phyloP scores from a whole-genome alignment of 1,139 yeast genomes.

The Blastobotrys elegans region DNA sequence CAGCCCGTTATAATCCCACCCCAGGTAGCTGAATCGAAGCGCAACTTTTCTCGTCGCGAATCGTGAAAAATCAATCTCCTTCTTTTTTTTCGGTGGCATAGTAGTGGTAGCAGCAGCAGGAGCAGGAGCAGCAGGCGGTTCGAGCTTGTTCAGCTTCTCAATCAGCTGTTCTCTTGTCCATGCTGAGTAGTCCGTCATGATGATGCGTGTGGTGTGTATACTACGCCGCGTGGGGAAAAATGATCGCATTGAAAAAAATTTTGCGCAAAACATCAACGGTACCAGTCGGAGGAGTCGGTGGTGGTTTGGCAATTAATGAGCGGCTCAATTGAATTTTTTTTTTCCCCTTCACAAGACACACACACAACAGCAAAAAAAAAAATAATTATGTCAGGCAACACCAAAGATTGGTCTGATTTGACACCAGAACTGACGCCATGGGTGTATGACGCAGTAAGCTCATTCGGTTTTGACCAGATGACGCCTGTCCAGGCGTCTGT shows the following conservation, averaged over 20 bases:
- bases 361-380: neutral
- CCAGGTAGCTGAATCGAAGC: constrained; percentile 65
- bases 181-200: constrained; percentile 34
- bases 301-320: no score
- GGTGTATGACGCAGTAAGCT: constrained; percentile 54
- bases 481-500: constrained; percentile 98
- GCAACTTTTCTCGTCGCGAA: constrained; percentile 71
- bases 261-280: no score
- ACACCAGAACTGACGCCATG: constrained; percentile 28
- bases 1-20: constrained; percentile 77
- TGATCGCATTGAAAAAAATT: neutral
- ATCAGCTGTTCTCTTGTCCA: constrained; percentile 55
- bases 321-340: constrained; percentile 9
- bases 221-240: neutral
- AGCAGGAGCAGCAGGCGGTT: constrained; percentile 26
- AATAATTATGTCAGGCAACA: constrained; percentile 16
- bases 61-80: constrained; percentile 63
- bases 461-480: constrained; percentile 76
- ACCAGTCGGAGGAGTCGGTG: no score
- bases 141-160: constrained; percentile 45
- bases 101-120: neutral
- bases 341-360: neutral
- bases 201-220: neutral
- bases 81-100: constrained; percentile 30
- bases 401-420: constrained; percentile 29